A percentile compares a stretch with the other conserved stretches of the same genome.
phyloP scores from a whole-genome alignment of 306 rosid genomes.

The Hippophae gyantsensis region DNA sequence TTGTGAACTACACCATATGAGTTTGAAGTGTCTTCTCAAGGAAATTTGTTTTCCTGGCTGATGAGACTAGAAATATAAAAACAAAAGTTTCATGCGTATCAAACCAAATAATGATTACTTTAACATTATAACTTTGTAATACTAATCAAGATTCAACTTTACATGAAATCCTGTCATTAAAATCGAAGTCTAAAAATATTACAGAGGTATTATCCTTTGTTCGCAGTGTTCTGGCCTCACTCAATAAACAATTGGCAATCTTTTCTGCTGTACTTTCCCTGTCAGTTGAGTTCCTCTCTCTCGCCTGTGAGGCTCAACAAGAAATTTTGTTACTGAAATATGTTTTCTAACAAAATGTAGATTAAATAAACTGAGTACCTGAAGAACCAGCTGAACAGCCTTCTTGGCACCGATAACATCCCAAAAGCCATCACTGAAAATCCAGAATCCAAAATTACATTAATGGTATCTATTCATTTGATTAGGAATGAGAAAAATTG shows the following conservation, averaged over 20 bases:
- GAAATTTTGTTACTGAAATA: conserved; percentile 6
- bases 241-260: conserved; percentile 69
- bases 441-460: conserved; percentile 17
- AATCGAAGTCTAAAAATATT: conserved; percentile 85
- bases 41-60: no score
- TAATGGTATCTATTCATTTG: not conserved
- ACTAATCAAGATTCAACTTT: conserved; percentile 66
- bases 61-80: conserved; percentile 15
- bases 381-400: conserved; percentile 66
- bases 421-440: conserved; percentile 92
- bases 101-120: conserved; percentile 11
- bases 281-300: conserved; percentile 40
- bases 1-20: no score
- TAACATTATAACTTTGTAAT: conserved; percentile 29
- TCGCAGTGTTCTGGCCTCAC: conserved; percentile 83
- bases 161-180: conserved; percentile 46
- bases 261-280: conserved; percentile 56
- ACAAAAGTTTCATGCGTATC: no score
- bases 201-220: conserved; percentile 95
- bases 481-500: no score
- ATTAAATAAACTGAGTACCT: conserved; percentile 36
- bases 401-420: conserved; percentile 70
- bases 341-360: not conserved
- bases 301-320: conserved; percentile 37
- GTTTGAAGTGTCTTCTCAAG: no score